phyloP scores from a whole-genome alignment of 192 early-diverging fungal species.

The Pilobolus umbonatus region DNA sequence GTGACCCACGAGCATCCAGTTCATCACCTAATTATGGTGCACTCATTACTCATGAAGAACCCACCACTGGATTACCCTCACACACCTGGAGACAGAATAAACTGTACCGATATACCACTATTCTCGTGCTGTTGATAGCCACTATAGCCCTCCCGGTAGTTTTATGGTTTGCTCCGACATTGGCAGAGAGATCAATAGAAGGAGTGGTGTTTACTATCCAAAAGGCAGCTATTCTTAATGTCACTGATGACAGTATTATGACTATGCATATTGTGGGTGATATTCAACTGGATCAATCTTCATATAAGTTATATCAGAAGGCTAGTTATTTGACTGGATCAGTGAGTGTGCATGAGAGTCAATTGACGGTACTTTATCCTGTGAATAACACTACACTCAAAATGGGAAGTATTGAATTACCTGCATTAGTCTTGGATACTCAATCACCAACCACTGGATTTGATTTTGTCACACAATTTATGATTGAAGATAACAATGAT shows the following conservation, averaged over 20 bases:
- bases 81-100: no score
- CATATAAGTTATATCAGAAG: background rate
- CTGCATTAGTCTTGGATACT: background rate
- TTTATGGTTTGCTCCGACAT: constrained; percentile 12
- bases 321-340: constrained; percentile 4
- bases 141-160: no score
- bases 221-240: constrained; percentile 18
- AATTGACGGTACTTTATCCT: background rate
- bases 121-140: no score
- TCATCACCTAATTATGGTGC: no score
- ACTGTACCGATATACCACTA: no score
- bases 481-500: constrained; percentile 6
- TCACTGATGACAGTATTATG: constrained; percentile 11
- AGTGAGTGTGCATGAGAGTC: constrained; percentile 1
- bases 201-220: constrained; percentile 12
- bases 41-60: no score
- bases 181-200: constrained; percentile 14
- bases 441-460: background rate
- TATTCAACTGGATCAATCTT: background rate
- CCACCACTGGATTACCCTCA: no score
- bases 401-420: constrained; percentile 17
- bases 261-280: constrained; percentile 19
- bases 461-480: constrained; percentile 23
- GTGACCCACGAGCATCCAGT: no score
- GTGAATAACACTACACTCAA: no score